Conservation (phyloP, 768 basidiomycete species). For the Termitomyces sp. region DNA sequence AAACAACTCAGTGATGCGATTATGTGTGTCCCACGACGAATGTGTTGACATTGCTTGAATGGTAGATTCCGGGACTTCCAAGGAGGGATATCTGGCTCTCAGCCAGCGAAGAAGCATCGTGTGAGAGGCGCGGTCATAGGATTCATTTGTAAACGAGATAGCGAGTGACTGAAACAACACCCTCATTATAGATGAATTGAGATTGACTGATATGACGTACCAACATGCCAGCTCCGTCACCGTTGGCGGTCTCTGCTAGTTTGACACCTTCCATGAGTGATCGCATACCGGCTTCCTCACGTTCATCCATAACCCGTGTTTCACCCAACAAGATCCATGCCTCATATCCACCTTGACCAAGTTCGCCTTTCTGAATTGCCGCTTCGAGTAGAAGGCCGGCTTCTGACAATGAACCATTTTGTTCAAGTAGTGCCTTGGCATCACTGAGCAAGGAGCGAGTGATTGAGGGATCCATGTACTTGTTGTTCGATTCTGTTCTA, state of each 20-base stretch:
- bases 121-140: slow-evolving; percentile 82
- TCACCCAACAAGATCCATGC: slow-evolving; percentile 92
- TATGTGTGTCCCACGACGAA: slow-evolving; percentile 80
- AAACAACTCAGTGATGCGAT: slow-evolving; percentile 77
- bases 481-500: slow-evolving; percentile 62
- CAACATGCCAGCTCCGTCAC: slow-evolving; percentile 68
- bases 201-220: slow-evolving; percentile 34
- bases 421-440: slow-evolving; percentile 72
- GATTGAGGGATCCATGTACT: slow-evolving; percentile 51
- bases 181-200: slow-evolving; percentile 4
- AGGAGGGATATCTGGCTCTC: slow-evolving; percentile 53
- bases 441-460: slow-evolving; percentile 53
- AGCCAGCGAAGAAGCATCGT: slow-evolving; percentile 86
- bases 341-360: slow-evolving; percentile 80
- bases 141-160: slow-evolving; percentile 95
- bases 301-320: slow-evolving; percentile 85
- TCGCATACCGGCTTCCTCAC: slow-evolving; percentile 76
- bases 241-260: slow-evolving; percentile 57
- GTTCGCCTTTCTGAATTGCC: slow-evolving; percentile 77
- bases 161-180: slow-evolving; percentile 68
- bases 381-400: slow-evolving; percentile 86
- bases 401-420: slow-evolving; percentile 84
- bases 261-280: slow-evolving; percentile 72
- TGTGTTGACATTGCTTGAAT: slow-evolving; percentile 46
- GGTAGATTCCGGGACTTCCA: slow-evolving; percentile 50